Evolutionary conservation across 1,284 basidiomycete genomes (phyloP).

Genomic region (Ganoderma leucocontextum): DNA sequence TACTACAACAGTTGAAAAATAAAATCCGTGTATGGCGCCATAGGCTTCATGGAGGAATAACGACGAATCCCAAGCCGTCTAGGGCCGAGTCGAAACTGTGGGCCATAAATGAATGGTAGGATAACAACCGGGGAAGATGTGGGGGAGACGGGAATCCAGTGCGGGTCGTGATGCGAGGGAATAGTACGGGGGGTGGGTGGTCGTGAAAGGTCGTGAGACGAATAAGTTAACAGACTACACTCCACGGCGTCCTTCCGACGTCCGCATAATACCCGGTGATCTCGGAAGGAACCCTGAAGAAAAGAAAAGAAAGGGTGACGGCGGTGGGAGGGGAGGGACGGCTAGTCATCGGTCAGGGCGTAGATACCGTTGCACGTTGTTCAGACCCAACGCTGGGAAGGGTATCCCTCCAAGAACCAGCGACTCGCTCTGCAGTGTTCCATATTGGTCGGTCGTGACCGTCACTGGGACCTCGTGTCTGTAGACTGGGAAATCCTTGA

Average conservation of each 20-base stretch:
- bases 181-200: background rate
- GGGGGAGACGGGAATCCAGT: background rate
- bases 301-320: background rate
- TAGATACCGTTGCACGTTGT: conserved; percentile 31
- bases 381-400: conserved; percentile 52
- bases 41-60: background rate
- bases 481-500: conserved; percentile 50
- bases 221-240: conserved; percentile 24
- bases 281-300: background rate
- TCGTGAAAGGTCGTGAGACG: conserved; percentile 24
- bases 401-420: conserved; percentile 49
- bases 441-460: conserved; percentile 54
- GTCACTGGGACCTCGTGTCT: conserved; percentile 48
- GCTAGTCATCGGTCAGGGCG: conserved; percentile 5
- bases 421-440: conserved; percentile 49
- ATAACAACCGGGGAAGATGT: background rate
- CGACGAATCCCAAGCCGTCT: background rate
- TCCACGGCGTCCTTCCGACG: background rate
- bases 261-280: background rate
- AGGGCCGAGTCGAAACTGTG: background rate
- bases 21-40: background rate
- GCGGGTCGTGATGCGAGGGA: background rate
- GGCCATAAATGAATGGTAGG: background rate
- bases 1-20: conserved; percentile 12
- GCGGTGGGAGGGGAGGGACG: background rate